These are phyloP conservation scores for Extremus antarcticus DNA, from an alignment of 495 filamentous ascomycete genomes.

Conservation along the genomic window DNA sequence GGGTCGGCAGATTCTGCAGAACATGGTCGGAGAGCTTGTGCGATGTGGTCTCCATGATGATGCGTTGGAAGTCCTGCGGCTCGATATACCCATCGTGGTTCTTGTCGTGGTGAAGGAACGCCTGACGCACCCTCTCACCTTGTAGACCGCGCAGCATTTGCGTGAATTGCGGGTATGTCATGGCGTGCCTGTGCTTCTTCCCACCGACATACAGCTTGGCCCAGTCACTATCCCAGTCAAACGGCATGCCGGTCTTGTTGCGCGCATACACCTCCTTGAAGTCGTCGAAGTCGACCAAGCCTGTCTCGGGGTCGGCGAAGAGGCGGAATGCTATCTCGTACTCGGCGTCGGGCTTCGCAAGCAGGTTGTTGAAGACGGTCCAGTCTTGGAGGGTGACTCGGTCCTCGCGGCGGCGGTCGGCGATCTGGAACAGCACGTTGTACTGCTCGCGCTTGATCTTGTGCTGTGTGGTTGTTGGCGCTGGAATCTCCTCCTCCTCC, in stretches of 20 bases:
- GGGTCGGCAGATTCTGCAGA: constrained; percentile 80
- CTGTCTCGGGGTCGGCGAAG: constrained; percentile 75
- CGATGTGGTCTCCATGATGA: constrained; percentile 82
- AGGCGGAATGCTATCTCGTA: constrained; percentile 97
- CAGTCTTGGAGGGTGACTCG: constrained; percentile 74
- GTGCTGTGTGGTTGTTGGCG: constrained; percentile 46
- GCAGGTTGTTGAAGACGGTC: constrained; percentile 84
- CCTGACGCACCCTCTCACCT: constrained; percentile 88
- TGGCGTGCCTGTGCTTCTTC: constrained; percentile 68
- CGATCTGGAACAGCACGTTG: constrained; percentile 79
- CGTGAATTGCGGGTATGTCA: constrained; percentile 94
- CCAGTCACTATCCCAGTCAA: constrained; percentile 96
- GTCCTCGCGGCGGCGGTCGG: constrained; percentile 63
- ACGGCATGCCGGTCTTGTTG: constrained; percentile 80
- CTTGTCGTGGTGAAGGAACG: constrained; percentile 84
- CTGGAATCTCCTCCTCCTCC: neutral
- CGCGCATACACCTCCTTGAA: constrained; percentile 70
- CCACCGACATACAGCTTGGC: constrained; percentile 86
- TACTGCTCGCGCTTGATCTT: constrained; percentile 96
- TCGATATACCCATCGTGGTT: constrained; percentile 96
- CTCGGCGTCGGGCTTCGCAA: constrained; percentile 90
- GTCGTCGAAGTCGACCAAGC: constrained; percentile 75
- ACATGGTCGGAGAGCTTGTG: constrained; percentile 98
- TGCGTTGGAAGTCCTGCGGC: constrained; percentile 89
- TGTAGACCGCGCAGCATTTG: constrained; percentile 96